phyloP scores from a whole-genome alignment of 495 filamentous ascomycete genomes.

The Penicillium waksmanii region DNA sequence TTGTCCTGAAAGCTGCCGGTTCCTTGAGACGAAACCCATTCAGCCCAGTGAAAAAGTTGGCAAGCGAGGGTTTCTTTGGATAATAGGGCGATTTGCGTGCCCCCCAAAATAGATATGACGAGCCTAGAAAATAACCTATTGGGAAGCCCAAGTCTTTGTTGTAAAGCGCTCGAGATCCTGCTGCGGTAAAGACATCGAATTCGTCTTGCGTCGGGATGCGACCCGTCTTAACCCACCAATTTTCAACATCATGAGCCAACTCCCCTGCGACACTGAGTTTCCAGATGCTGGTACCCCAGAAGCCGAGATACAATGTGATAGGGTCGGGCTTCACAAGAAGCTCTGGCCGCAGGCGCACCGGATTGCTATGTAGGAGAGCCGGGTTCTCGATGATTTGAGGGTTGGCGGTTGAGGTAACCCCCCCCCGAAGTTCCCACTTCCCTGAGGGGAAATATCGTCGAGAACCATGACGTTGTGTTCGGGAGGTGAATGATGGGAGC shows the following conservation, averaged over 20 bases:
- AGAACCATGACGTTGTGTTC: constrained; percentile 25
- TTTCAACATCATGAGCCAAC: constrained; percentile 22
- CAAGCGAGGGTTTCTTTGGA: constrained; percentile 13
- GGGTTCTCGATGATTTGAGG: neutral
- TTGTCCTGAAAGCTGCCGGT: neutral
- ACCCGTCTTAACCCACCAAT: constrained; percentile 20
- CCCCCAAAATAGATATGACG: constrained; percentile 14
- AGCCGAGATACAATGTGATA: constrained; percentile 36
- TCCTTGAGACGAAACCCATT: constrained; percentile 6
- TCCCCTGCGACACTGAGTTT: constrained; percentile 10
- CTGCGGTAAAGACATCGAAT: constrained; percentile 37
- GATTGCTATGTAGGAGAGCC: constrained; percentile 19
- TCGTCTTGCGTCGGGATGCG: constrained; percentile 41
- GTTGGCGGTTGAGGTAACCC: constrained; percentile 11
- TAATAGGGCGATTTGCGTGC: constrained; percentile 13
- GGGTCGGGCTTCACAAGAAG: constrained; percentile 26
- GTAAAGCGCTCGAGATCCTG: constrained; percentile 27
- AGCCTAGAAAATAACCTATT: constrained; percentile 13
- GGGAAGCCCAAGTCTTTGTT: constrained; percentile 26
- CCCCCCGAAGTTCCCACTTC: constrained; percentile 1
- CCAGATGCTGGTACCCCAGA: constrained; percentile 31
- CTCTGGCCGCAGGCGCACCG: constrained; percentile 23
- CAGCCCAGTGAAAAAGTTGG: constrained; percentile 1
- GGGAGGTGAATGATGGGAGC: neutral
- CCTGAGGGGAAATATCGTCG: constrained; percentile 30